Evolutionary conservation across 352 stramenopile genomes (phyloP).

Genomic region (Globisporangium canariense): DNA sequence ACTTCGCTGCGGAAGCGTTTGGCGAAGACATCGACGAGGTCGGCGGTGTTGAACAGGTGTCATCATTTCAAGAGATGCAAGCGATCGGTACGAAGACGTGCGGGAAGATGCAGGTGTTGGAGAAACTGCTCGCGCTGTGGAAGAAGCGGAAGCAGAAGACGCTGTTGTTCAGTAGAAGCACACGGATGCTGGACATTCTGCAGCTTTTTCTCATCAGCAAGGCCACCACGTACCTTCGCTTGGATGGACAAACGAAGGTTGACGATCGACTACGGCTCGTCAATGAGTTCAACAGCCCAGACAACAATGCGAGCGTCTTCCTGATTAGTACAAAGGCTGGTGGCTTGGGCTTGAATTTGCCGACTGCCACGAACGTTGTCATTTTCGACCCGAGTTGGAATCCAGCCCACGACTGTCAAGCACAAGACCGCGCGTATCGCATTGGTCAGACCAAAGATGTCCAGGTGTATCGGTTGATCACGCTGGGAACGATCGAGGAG

Average conservation of each 20-base stretch:
- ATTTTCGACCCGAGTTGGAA: slow-evolving; percentile 90
- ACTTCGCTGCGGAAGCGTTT: slow-evolving; percentile 60
- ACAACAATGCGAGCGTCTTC: slow-evolving; percentile 61
- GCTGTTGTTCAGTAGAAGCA: slow-evolving; percentile 75
- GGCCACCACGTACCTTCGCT: slow-evolving; percentile 49
- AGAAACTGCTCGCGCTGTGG: slow-evolving; percentile 66
- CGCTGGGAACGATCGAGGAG: slow-evolving; percentile 82
- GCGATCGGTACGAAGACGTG: slow-evolving; percentile 66
- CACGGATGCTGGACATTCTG: slow-evolving; percentile 78
- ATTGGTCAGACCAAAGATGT: slow-evolving; percentile 87
- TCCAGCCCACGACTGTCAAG: slow-evolving; percentile 80
- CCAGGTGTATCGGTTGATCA: slow-evolving; percentile 82
- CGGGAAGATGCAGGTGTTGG: slow-evolving; percentile 78
- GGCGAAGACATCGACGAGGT: slow-evolving; percentile 48
- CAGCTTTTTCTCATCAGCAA: slow-evolving; percentile 74
- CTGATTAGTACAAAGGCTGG: slow-evolving; percentile 76
- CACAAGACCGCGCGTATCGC: slow-evolving; percentile 79
- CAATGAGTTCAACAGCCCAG: slow-evolving; percentile 64
- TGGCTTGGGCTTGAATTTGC: slow-evolving; percentile 75
- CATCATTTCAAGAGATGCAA: slow-evolving; percentile 51
- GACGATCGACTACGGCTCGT: slow-evolving; percentile 72
- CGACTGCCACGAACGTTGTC: slow-evolving; percentile 79
- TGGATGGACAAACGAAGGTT: slow-evolving; percentile 75
- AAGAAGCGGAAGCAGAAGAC: slow-evolving; percentile 62
- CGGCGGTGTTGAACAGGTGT: slow-evolving; percentile 55